Evolutionary conservation across 305 asterid species (phyloP).

Genomic region (Solanum chacoense): DNA sequence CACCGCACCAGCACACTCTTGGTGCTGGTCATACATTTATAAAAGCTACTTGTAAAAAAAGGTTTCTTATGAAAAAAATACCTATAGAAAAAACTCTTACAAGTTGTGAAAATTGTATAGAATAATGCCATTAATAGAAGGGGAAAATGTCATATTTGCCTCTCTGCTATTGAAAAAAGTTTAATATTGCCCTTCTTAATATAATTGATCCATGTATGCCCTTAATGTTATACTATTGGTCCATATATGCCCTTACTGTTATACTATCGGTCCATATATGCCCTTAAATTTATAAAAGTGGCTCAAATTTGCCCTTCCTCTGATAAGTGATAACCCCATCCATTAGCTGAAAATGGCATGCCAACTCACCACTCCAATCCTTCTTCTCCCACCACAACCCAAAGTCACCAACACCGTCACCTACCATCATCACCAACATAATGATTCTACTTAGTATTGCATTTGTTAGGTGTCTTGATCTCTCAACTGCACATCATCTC

Average conservation of each 20-base stretch:
- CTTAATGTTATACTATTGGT: not conserved
- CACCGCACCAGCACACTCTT: not conserved
- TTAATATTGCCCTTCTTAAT: not conserved
- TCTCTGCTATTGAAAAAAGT: not conserved
- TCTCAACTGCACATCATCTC: not conserved
- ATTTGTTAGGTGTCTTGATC: not conserved
- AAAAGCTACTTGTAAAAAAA: not conserved
- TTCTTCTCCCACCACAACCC: not conserved
- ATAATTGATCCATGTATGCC: not conserved
- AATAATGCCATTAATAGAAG: not conserved
- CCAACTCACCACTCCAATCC: not conserved
- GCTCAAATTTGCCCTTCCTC: not conserved
- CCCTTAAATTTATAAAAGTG: not conserved
- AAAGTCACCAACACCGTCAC: not conserved
- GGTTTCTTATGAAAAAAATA: not conserved
- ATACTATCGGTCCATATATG: not conserved
- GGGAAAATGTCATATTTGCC: not conserved
- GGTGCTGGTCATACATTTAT: not conserved
- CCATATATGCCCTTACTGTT: not conserved
- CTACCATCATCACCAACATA: not conserved
- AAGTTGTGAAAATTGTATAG: not conserved
- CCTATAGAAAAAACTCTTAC: not conserved
- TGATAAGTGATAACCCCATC: not conserved
- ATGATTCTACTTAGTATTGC: not conserved
- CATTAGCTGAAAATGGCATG: not conserved